Evolutionary conservation across 768 basidiomycete genomes (phyloP), one percentile per base, ranked within the genome.

Genomic region (Mycena sanguinolenta): DNA sequence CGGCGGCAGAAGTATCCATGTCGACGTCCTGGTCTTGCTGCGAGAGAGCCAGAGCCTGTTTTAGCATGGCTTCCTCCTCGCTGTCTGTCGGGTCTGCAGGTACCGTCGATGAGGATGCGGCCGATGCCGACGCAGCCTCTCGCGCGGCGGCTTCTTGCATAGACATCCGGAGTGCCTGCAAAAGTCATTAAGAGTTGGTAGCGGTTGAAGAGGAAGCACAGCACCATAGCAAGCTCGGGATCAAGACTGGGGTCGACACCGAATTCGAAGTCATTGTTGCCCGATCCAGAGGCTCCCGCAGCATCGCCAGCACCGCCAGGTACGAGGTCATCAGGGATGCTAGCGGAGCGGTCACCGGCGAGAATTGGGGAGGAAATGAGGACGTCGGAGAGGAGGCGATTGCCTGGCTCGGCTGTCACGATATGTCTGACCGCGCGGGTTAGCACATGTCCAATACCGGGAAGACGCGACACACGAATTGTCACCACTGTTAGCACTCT

Each of bases 191-290:
- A 8, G 64, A 13, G 38, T 53, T 62, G n/a, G 8, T 23, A 23
- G 39, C 39, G 16, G 32, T 10, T 34, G 5, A 53, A 27, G 52
- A n/a, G 50, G 42, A 21, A 21, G 34, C 36, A 49, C 23, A 34
- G 69, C 65, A 95, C 97, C 95, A 98, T 96, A 2, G 98, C 97
- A 55, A 99, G 86, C 79, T 99, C 97, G 0, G 97, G 97, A 78
- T 99, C 97, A 69, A 98, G 86, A 78, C 90, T 95, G 5, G 98
- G 97, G 80, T 99, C 98, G 6, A 99, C 92, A 59, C 94, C 95
- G 74, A 96, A 97, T 77, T 95, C 95, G 74, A 94, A 96, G 75
- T 84, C 84, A 58, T 84, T 86, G 16, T 78, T 80, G 28, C 83
- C 84, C 5, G 86, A 81, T 38, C 84, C 84, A 27, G 86, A 86